These are phyloP conservation scores for Mycena crocata DNA, from an alignment of 768 basidiomycete genomes.

Conservation along the genomic window DNA sequence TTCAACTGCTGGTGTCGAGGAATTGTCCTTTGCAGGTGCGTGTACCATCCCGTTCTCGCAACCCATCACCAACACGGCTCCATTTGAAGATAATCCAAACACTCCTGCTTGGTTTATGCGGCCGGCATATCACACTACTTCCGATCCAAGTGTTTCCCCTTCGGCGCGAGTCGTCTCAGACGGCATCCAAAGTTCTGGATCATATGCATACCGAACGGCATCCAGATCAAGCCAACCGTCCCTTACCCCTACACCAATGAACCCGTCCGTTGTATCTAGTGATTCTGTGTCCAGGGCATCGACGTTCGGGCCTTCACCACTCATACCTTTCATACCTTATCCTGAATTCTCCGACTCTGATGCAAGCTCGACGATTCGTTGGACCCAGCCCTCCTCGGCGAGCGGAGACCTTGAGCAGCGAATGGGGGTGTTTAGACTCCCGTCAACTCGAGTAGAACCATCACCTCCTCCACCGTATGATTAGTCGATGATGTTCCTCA, in stretches of 20 bases:
- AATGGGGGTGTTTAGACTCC: not conserved
- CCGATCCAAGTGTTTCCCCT: too few relatives aligned
- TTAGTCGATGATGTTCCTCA: too few relatives aligned
- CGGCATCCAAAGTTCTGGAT: constrained; percentile 1
- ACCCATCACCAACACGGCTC: too few relatives aligned
- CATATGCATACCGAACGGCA: not conserved
- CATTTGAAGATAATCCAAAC: not conserved
- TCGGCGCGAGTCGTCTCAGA: not conserved
- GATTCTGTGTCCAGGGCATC: constrained; percentile 1
- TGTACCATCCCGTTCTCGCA: too few relatives aligned
- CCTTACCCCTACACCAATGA: not conserved
- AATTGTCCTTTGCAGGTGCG: constrained; percentile 1
- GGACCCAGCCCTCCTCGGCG: not conserved
- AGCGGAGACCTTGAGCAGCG: not conserved
- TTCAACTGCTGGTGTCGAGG: not conserved
- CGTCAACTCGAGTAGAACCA: not conserved
- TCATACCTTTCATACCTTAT: not conserved
- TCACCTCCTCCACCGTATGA: not conserved
- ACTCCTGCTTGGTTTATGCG: constrained; percentile 17
- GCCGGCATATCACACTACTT: constrained; percentile 13
- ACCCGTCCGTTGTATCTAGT: not conserved
- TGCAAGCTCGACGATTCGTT: not conserved
- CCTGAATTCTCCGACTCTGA: not conserved
- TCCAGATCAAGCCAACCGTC: not conserved
- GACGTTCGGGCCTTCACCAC: not conserved